A percentile compares a stretch with the other conserved stretches of the same genome.
Conservation (phyloP, 106 monocot species). For the Allium cepa region DNA sequence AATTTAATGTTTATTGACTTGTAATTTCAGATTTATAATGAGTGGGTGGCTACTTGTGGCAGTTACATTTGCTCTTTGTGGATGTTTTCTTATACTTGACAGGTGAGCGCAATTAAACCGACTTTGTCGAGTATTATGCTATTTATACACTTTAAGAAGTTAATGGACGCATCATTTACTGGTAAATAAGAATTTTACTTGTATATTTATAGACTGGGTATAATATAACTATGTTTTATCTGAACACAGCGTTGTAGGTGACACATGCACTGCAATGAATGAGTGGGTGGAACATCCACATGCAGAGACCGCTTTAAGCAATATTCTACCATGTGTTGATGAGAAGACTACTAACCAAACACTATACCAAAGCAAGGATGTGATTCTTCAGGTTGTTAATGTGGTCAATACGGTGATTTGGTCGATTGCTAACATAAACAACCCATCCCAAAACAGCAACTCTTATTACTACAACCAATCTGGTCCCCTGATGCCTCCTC, state of each 20-base stretch:
- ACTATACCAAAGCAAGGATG: conserved; percentile 73
- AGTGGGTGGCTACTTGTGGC: conserved; percentile 81
- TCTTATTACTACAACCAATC: conserved; percentile 50
- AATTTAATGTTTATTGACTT: background rate
- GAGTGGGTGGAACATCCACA: conserved; percentile 76
- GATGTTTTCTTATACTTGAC: conserved; percentile 65
- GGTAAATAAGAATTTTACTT: background rate
- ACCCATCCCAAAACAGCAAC: background rate
- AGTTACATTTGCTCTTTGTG: conserved; percentile 62
- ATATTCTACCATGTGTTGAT: conserved; percentile 77
- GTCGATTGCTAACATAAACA: conserved; percentile 39
- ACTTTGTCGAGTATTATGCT: background rate
- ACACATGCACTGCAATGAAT: conserved; percentile 77
- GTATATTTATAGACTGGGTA: background rate
- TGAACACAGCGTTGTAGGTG: conserved; percentile 44
- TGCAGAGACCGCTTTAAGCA: conserved; percentile 76
- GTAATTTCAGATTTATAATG: conserved; percentile 57
- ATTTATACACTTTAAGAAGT: background rate
- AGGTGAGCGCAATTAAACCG: conserved; percentile 25
- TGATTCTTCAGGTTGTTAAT: conserved; percentile 50
- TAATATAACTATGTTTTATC: background rate
- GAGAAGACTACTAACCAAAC: conserved; percentile 54
- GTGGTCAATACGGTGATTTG: conserved; percentile 56
- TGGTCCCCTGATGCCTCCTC: conserved; percentile 49
- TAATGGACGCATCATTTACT: background rate